phyloP scores from a whole-genome alignment of 2,329 filamentous ascomycete genomes.

The Rachicladosporium sp. region DNA sequence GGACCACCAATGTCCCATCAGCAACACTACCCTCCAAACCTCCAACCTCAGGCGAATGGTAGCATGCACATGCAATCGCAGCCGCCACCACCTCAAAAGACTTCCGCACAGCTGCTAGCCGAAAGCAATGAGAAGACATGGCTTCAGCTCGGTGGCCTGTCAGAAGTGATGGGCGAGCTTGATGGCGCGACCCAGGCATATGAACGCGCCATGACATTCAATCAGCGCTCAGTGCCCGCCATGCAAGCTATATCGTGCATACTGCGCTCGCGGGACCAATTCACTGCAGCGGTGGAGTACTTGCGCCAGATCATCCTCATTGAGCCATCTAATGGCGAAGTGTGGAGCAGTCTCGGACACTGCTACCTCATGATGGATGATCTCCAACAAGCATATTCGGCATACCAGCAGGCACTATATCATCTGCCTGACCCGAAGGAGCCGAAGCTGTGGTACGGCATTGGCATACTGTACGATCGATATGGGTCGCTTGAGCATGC shows the following conservation, averaged over 20 bases:
- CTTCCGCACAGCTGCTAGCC: conserved; percentile 61
- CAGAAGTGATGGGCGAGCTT: conserved; percentile 75
- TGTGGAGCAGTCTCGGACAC: conserved; percentile 95
- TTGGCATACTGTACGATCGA: conserved; percentile 91
- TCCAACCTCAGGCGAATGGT: conserved; percentile 52
- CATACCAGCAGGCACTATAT: conserved; percentile 90
- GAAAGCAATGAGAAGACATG: conserved; percentile 78
- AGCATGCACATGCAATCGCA: conserved; percentile 24
- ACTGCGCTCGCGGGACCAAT: conserved; percentile 81
- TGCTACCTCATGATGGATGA: conserved; percentile 99
- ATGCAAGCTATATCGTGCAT: conserved; percentile 94
- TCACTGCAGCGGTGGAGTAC: conserved; percentile 86
- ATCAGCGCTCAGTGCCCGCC: conserved; percentile 74
- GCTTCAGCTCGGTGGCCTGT: conserved; percentile 79
- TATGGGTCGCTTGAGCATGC: conserved; percentile 95
- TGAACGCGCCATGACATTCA: conserved; percentile 77
- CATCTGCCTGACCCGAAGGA: conserved; percentile 94
- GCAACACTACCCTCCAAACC: conserved; percentile 51
- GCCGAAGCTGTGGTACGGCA: conserved; percentile 96
- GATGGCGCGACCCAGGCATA: conserved; percentile 86
- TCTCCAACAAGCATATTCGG: conserved; percentile 87
- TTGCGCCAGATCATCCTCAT: conserved; percentile 82
- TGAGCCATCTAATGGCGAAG: conserved; percentile 80
- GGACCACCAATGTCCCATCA: conserved; percentile 58
- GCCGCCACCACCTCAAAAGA: conserved; percentile 41